These are phyloP conservation scores for Lomentospora prolificans DNA, from an alignment of 2,329 filamentous ascomycete species.

Conservation along the genomic window DNA sequence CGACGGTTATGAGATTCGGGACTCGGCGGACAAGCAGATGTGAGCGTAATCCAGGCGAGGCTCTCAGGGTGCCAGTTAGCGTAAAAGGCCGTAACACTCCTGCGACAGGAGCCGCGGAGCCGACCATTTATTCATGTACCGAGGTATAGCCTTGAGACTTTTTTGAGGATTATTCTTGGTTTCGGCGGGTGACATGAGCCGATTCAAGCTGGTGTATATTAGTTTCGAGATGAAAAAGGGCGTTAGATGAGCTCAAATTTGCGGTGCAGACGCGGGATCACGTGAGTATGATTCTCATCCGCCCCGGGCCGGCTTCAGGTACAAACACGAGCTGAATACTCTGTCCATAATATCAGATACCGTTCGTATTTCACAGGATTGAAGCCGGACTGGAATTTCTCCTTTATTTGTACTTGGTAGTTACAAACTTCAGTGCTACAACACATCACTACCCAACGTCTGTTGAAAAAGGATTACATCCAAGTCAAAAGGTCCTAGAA, in stretches of 20 bases:
- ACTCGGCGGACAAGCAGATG: not conserved
- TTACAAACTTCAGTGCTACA: too few species aligned
- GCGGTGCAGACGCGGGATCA: not conserved
- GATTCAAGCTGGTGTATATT: not conserved
- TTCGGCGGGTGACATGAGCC: not conserved
- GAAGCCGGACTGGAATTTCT: too few species aligned
- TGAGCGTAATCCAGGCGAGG: not conserved
- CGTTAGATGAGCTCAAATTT: not conserved
- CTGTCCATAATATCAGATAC: too few species aligned
- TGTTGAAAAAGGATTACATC: not conserved
- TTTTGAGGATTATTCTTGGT: not conserved
- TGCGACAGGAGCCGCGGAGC: not conserved
- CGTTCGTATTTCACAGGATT: too few species aligned
- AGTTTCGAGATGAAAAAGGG: not conserved
- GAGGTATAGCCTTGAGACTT: not conserved
- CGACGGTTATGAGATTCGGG: not conserved
- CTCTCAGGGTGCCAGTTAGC: not conserved
- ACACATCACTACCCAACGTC: too few species aligned
- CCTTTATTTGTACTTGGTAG: too few species aligned
- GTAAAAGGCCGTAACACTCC: not conserved
- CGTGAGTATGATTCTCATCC: not conserved
- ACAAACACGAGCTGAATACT: too few species aligned
- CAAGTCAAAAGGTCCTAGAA: not conserved
- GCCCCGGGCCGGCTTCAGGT: too few species aligned
- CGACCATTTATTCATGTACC: not conserved